Base-by-base conservation (phyloP, 2,329 filamentous ascomycete species). In the Trichoderma afroharzianum region DNA sequence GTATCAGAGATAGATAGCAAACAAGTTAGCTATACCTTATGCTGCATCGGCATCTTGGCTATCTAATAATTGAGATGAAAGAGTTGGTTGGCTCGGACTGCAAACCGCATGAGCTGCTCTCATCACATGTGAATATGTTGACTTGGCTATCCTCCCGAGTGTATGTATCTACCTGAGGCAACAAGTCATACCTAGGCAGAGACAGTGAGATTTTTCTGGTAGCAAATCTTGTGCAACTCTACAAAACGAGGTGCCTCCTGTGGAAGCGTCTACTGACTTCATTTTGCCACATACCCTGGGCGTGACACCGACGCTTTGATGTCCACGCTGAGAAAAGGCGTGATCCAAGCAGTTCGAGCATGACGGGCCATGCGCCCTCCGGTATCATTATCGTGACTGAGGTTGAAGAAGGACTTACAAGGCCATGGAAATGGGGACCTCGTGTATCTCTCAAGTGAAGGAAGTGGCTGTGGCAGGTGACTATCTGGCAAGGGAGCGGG, bases 1-100 rank as follows among this genome's bases (percentile, higher is more conserved):
- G 58, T 24, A 36, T 36, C 59, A 70, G 32, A 53, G 33, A 70
- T 70, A 58, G 68, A 70, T 32, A 30, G 68, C 43, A 71, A n/a
- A 33, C 39, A 43, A 68, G 21, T 63, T 47, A 36, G 57, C 57
- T 58, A 69, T 69, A 53, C n/a, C 14, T 14, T 62, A 30, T 24
- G 55, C 55, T 59, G 55, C 33, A 68, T 28, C 32, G 8, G 8
- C 33, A 39, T 43, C 43, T 57, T 53, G 24, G 28, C 47, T 53
- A 58, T 28, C 63, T n/a, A 26, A 30, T 24, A 58, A 39, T 24
- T 21, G 32, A 21, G 32, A 43, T 32, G 33, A 32, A 15, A 18
- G 24, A 53, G 15, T 53, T 57, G 36, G 14, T 21, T 30, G n/a
- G 3, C 11, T 9, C 50, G 3, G 11, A 15, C 63, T 43, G 24